A percentile compares a stretch with the other conserved stretches of the same genome.
phyloP scores from a whole-genome alignment of 768 basidiomycete genomes.

The Termitomyces sp. region DNA sequence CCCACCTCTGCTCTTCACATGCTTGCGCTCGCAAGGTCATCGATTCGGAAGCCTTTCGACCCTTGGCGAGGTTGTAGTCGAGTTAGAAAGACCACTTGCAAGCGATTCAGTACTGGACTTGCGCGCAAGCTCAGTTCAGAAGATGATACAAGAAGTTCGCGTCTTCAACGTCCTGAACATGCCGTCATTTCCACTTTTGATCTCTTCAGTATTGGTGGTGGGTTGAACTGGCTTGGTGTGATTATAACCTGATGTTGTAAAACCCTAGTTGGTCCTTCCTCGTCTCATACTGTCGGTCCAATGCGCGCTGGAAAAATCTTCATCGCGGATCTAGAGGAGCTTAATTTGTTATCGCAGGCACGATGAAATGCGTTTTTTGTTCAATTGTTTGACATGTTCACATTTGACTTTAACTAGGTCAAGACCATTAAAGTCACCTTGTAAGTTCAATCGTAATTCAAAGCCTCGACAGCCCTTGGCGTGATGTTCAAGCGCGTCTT shows the following conservation, averaged over 20 bases:
- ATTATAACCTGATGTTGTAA: constrained; percentile 1
- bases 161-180: constrained; percentile 52
- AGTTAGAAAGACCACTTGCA: not conserved
- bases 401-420: constrained; percentile 38
- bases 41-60: not conserved
- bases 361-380: constrained; percentile 7
- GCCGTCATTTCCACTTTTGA: constrained; percentile 94
- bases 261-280: constrained; percentile 40
- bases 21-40: constrained; percentile 7
- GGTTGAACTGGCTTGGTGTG: constrained; percentile 15
- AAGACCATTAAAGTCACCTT: constrained; percentile 79
- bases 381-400: not conserved
- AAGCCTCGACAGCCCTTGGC: not conserved
- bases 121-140: constrained; percentile 5
- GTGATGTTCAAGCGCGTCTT: constrained; percentile 1
- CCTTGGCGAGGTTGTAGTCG: constrained; percentile 1
- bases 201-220: constrained; percentile 86
- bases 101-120: constrained; percentile 4
- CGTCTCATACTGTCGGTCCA: constrained; percentile 47
- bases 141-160: constrained; percentile 5
- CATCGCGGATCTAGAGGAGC: constrained; percentile 63
- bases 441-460: constrained; percentile 28
- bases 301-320: constrained; percentile 94
- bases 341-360: constrained; percentile 67
- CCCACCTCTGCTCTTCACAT: not conserved